Base-by-base conservation (phyloP, 305 asterid genomes). In the Vinca major region DNA sequence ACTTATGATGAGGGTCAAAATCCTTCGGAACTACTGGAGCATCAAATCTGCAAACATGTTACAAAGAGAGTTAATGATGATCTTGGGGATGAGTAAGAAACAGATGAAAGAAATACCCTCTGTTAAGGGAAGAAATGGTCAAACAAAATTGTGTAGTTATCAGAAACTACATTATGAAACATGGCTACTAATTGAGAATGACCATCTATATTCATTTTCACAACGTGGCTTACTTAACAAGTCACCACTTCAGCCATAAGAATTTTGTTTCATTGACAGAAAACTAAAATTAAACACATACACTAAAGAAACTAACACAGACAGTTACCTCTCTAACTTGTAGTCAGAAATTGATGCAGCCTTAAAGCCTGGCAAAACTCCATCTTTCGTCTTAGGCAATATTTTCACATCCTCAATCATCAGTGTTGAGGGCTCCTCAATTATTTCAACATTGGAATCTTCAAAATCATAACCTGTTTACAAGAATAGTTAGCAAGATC, bases 1-100 rank as follows among this genome's bases (percentile, higher is more conserved):
- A 93, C 83, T 87, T 86, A 64, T 93, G 97, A 68, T 48, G 85
- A 66, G 92, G 95, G 71, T 84, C 82, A 80, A 87, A 93, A 82
- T 85, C 83, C 79, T 80, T 81, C 1, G 97, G 99, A 75, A 93
- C 75, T 70, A 80, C 78, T 73, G 97, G 99, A 82, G 95, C 88
- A 74, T 75, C 86, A 72, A 86, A 90, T 81, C 99, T 93, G 89
- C 70, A 52, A 47, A 3, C 50, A 51, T 58, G 19, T 45, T 10
- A 10, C 3, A 1, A 56, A 40, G 37, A 57, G 60, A 57, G 53
- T 49, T 66, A 45, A 45, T 60, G 37, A 14, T 61, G 63, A 61
- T 61, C 26, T 39, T 37, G 26, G 13, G 13, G 6, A 37, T 4
- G 48, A 14, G 48, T 16, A 61, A 61, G 47, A 36, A 58, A 36